Conservation (phyloP, 108 stramenopile genomes). For the Skeletonema costatum region DNA sequence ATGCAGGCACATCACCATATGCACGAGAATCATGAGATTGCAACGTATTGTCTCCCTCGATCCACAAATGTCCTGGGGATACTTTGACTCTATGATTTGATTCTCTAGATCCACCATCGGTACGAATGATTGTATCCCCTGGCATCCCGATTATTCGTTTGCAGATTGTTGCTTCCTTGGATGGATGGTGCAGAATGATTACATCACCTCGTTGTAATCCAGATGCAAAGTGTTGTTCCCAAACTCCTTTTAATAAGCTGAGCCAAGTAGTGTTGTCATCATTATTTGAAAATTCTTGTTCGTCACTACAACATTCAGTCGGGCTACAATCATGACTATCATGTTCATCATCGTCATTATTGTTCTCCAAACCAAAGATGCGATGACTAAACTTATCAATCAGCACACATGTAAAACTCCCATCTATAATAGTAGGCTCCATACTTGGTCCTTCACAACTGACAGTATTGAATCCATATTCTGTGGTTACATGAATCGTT, state of each 20-base stretch:
- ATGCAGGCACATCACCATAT: constrained; percentile 91
- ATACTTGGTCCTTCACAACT: constrained; percentile 92
- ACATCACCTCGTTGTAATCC: constrained; percentile 87
- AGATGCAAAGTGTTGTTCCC: constrained; percentile 56
- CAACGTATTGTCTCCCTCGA: constrained; percentile 92
- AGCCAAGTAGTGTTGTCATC: constrained; percentile 9
- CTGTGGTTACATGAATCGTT: constrained; percentile 64
- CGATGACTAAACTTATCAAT: constrained; percentile 80
- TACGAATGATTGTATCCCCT: constrained; percentile 79
- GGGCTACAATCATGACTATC: constrained; percentile 1
- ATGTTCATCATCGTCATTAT: constrained; percentile 15
- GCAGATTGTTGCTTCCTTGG: constrained; percentile 86
- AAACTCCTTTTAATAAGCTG: constrained; percentile 29
- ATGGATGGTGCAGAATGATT: constrained; percentile 85
- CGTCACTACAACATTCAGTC: background rate
- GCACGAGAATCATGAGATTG: constrained; percentile 89
- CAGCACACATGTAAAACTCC: constrained; percentile 54
- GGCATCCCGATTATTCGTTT: constrained; percentile 93
- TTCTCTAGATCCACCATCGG: constrained; percentile 42
- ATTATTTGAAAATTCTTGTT: background rate
- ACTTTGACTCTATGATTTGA: constrained; percentile 48
- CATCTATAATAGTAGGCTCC: constrained; percentile 89
- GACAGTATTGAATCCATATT: constrained; percentile 78
- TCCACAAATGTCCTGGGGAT: constrained; percentile 92
- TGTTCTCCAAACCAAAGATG: constrained; percentile 56